Conservation (phyloP, 495 filamentous ascomycete species). For the Jackrogersella multiformis region DNA sequence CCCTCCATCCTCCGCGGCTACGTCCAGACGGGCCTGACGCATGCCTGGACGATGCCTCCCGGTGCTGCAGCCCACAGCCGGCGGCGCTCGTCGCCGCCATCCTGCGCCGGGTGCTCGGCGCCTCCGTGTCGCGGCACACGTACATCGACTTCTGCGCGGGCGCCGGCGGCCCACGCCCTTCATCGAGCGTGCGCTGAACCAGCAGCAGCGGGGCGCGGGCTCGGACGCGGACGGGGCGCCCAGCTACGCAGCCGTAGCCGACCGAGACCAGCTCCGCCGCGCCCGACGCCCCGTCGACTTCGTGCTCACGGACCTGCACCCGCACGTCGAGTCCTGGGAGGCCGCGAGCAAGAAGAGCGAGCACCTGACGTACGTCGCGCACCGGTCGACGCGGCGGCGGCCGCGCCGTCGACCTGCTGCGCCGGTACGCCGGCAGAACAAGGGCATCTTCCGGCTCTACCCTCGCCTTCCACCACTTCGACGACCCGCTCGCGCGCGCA, state of each 20-base stretch:
- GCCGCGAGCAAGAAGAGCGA: constrained; percentile 58
- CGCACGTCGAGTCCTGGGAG: constrained; percentile 70
- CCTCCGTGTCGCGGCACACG: constrained; percentile 56
- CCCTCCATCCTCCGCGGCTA: constrained; percentile 59
- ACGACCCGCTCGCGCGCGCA: constrained; percentile 65
- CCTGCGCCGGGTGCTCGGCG: constrained; percentile 54
- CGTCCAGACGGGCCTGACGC: constrained; percentile 62
- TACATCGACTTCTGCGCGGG: constrained; percentile 81
- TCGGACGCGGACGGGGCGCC: constrained; percentile 31
- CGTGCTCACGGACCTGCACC: constrained; percentile 74
- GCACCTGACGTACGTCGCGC: constrained; percentile 62
- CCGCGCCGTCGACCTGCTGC: constrained; percentile 57
- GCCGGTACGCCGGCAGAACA: constrained; percentile 47
- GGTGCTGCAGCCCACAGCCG: constrained; percentile 56
- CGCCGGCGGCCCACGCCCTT: constrained; percentile 72
- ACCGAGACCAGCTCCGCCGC: constrained; percentile 28
- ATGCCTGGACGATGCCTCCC: constrained; percentile 60
- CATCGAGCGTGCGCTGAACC: constrained; percentile 60
- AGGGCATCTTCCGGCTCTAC: constrained; percentile 71
- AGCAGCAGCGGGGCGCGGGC: constrained; percentile 15
- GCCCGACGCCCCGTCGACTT: constrained; percentile 60
- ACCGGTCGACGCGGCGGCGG: constrained; percentile 71
- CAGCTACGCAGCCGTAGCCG: constrained; percentile 41
- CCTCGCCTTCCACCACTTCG: constrained; percentile 81
- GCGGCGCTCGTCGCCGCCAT: constrained; percentile 58